A percentile compares a stretch with the other conserved stretches of the same genome.
phyloP scores from a whole-genome alignment of 1,284 basidiomycete genomes.

The Ceratobasidium sp. region DNA sequence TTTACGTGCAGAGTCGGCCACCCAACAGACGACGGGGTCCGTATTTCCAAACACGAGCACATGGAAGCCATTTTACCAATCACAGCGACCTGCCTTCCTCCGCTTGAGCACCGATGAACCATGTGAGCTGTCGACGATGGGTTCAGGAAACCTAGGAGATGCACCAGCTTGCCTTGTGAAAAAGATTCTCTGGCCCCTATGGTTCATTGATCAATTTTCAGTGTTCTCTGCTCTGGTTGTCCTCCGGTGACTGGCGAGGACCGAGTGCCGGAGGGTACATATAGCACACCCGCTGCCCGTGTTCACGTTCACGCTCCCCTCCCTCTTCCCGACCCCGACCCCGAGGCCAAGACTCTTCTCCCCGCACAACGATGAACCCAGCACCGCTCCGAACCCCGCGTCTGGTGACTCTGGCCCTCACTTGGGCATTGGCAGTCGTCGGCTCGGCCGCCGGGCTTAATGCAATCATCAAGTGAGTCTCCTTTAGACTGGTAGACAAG shows the following conservation, averaged over 20 bases:
- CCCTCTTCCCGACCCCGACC: neutral
- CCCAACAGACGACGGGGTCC: neutral
- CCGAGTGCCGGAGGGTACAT: conserved; percentile 23
- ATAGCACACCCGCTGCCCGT: neutral
- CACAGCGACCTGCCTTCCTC: conserved; percentile 10
- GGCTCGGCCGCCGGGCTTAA: conserved; percentile 52
- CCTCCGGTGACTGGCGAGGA: conserved; percentile 1
- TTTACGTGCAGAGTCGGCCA: neutral
- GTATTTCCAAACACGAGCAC: neutral
- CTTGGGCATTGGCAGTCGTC: conserved; percentile 52
- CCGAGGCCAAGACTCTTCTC: conserved; percentile 12
- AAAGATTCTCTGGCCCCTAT: neutral
- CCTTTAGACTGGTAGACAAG: neutral
- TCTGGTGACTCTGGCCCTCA: conserved; percentile 51
- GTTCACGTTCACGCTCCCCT: conserved; percentile 9
- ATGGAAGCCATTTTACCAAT: conserved; percentile 20
- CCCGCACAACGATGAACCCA: conserved; percentile 4
- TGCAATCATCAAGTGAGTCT: conserved; percentile 54
- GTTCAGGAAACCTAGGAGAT: no score
- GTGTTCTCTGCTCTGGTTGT: neutral
- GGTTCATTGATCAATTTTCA: neutral
- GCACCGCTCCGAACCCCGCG: conserved; percentile 45
- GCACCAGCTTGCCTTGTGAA: neutral
- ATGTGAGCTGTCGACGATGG: neutral
- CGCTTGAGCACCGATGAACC: neutral